These are phyloP conservation scores for Ophiostoma triangulosporum DNA, from an alignment of 2,329 filamentous ascomycete genomes.

Conservation along the genomic window DNA sequence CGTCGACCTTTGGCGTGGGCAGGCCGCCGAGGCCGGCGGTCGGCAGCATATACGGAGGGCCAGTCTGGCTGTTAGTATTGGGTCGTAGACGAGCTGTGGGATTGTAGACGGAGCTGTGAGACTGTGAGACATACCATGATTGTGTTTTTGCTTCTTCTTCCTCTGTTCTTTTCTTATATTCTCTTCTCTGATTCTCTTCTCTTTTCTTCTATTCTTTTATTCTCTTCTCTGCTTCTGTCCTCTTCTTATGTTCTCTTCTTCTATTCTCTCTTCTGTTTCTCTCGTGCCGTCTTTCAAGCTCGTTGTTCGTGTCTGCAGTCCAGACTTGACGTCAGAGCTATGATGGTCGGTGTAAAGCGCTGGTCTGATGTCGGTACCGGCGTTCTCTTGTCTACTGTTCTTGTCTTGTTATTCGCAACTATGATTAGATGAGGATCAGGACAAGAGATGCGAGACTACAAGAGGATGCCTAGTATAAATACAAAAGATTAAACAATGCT, in stretches of 20 bases:
- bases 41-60: slow-evolving; percentile 28
- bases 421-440: no score
- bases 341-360: no score
- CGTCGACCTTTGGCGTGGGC: slow-evolving; percentile 45
- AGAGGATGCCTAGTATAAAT: no score
- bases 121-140: background rate
- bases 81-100: no score
- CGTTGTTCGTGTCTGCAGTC: no score
- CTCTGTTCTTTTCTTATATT: background rate
- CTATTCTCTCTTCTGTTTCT: background rate
- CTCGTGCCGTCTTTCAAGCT: no score
- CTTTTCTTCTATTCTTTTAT: background rate
- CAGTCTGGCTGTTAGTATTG: slow-evolving; percentile 6
- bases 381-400: no score
- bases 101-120: background rate
- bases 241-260: background rate
- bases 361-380: no score
- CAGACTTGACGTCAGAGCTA: no score
- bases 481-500: no score
- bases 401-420: no score
- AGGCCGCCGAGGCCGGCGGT: slow-evolving; percentile 41
- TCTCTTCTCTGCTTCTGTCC: background rate
- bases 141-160: background rate
- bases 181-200: background rate
- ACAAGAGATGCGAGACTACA: no score